Evolutionary conservation across 148 eudicot genomes (phyloP), one percentile per base, ranked within the genome.

Genomic region (Diospyros kaki): DNA sequence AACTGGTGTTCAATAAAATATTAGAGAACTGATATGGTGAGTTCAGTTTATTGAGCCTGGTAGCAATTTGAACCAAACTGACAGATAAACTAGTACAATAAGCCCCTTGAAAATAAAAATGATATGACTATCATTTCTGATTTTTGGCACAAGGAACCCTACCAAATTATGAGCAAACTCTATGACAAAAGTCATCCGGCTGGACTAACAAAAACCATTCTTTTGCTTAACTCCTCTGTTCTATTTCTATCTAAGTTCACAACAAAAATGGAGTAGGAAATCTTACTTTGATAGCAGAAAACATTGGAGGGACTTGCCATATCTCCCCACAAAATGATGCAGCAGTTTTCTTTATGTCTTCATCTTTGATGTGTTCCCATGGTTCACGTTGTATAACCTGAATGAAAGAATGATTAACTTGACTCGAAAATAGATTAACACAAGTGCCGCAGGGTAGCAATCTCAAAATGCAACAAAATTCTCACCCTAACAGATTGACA

Each of bases 251-350:
- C 17, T 11, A 53, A 77, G 61, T 48, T 6, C n/a, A 66, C 9
- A 7, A 73, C 41, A 74, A 53, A 39, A 41, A 28, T 13, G 69
- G 59, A 61, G 77, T 8, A 58, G 50, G 65, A 65, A 55, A 63
- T 66, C 87, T 85, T 86, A 95, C 99, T 84, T 91, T 95, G 68
- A 95, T 93, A 51, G 99, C 99, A 73, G 99, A 95, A 84, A 95
- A 95, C 99, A 95, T 95, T 15, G 99, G 99, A 52, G 99, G 99
- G 71, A 95, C 99, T 90, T 95, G 98, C 97, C 97, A 93, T 84
- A 88, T 93, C 75, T 91, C 96, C 78, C 99, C 99, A 74, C 85
- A 79, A 82, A 90, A 93, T 17, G 97, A 87, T 75, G 91, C 91
- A 73, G 86, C 97, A 73, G 90, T 78, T 84, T 89, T 95, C 87